A percentile compares a stretch with the other conserved stretches of the same genome.
Evolutionary conservation across 225 moss, liverwort and hornwort genomes (phyloP).

Genomic region (Pseudisothecium myosuroides): DNA sequence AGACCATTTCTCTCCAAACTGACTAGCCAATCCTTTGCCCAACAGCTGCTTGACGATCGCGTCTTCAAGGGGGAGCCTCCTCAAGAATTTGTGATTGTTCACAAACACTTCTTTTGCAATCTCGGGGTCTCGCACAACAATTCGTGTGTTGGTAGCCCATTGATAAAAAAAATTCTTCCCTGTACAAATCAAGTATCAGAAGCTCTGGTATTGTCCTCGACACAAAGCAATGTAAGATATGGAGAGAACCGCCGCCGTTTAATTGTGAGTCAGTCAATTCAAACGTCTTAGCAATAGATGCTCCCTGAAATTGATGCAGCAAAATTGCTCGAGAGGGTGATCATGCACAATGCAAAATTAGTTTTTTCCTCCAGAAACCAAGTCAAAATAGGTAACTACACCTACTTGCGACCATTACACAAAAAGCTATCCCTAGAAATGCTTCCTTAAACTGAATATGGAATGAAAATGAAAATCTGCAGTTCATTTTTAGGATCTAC

Average conservation of each 20-base stretch:
- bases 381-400: not conserved
- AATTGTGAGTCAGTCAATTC: not conserved
- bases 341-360: not conserved
- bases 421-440: not conserved
- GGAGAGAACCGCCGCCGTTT: not conserved
- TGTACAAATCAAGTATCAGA: not conserved
- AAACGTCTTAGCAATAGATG: not conserved
- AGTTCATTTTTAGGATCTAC: not conserved
- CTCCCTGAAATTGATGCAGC: not conserved
- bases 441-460: not conserved
- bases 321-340: not conserved
- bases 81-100: not conserved
- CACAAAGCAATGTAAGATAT: not conserved
- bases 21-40: not conserved
- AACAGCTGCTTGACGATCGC: not conserved
- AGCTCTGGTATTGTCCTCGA: too few species aligned
- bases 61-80: not conserved
- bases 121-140: slow-evolving; percentile 15
- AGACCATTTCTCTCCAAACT: slow-evolving; percentile 15
- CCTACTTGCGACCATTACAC: too few species aligned
- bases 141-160: not conserved
- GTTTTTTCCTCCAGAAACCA: not conserved
- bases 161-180: slow-evolving; percentile 6
- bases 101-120: slow-evolving; percentile 11
- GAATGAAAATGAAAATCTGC: not conserved